phyloP scores from a whole-genome alignment of 2,329 filamentous ascomycete species.

The Alternaria brassicicola region DNA sequence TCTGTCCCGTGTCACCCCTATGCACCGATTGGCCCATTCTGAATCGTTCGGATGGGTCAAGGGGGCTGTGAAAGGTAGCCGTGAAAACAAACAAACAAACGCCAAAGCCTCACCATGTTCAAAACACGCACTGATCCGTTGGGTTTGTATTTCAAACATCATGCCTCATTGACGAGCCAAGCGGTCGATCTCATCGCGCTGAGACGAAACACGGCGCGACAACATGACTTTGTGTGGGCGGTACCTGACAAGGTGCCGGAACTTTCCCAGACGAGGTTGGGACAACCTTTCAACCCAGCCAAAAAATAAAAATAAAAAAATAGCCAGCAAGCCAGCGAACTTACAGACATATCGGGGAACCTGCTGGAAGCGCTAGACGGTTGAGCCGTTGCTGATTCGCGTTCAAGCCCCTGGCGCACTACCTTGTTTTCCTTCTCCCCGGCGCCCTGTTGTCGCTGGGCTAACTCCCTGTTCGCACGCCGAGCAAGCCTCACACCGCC shows the following conservation, averaged over 20 bases:
- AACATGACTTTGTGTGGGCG: slow-evolving; percentile 14
- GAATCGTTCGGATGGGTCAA: slow-evolving; percentile 8
- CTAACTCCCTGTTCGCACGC: slow-evolving; percentile 19
- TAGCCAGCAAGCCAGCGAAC: slow-evolving; percentile 18
- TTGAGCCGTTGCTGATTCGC: slow-evolving; percentile 38
- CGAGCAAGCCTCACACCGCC: slow-evolving; percentile 38
- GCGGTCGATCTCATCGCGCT: slow-evolving; percentile 7
- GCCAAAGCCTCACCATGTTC: slow-evolving; percentile 14
- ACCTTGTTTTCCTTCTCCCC: slow-evolving; percentile 13
- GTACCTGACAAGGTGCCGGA: slow-evolving; percentile 18
- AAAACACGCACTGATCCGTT: slow-evolving; percentile 22
- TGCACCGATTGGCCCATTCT: slow-evolving; percentile 22
- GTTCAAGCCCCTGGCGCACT: slow-evolving; percentile 21
- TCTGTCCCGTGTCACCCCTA: slow-evolving; percentile 18
- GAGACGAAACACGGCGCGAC: slow-evolving; percentile 18
- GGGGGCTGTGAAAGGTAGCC: slow-evolving; percentile 2
- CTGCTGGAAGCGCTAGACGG: slow-evolving; percentile 28
- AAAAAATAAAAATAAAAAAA: too few species aligned
- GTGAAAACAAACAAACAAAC: slow-evolving; percentile 37
- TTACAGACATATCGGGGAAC: slow-evolving; percentile 37
- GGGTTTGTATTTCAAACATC: slow-evolving; percentile 11
- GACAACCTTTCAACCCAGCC: slow-evolving; percentile 22
- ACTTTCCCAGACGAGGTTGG: slow-evolving; percentile 19
- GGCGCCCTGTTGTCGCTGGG: slow-evolving; percentile 20
- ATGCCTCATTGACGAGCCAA: slow-evolving; percentile 15